Evolutionary conservation across 805 yeast genomes (phyloP).

Genomic region (Saccharomycopsis capsularis): DNA sequence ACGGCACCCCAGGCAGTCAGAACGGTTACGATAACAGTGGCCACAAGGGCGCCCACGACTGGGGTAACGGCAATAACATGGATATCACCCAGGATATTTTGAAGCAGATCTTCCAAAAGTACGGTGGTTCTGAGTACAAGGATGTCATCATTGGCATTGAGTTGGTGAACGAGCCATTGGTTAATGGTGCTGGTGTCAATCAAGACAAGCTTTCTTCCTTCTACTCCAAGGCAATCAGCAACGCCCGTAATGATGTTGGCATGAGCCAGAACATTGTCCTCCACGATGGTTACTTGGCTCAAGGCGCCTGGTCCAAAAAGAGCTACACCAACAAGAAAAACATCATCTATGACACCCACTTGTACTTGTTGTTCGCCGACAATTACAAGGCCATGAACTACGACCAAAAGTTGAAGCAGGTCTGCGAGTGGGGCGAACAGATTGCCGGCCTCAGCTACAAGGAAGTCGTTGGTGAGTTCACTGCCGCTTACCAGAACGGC

Average conservation of each 20-base stretch:
- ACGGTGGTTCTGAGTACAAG: constrained; percentile 40
- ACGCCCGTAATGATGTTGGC: constrained; percentile 46
- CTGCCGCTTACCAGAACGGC: constrained; percentile 61
- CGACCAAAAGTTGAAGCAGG: constrained; percentile 52
- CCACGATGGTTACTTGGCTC: constrained; percentile 58
- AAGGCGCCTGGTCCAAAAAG: constrained; percentile 49
- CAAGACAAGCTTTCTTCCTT: constrained; percentile 49
- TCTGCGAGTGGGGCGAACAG: constrained; percentile 45
- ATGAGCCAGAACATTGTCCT: constrained; percentile 51
- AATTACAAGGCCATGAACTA: constrained; percentile 49
- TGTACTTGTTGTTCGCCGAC: constrained; percentile 46
- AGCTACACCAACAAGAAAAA: constrained; percentile 34
- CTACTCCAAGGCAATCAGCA: constrained; percentile 54
- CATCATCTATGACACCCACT: constrained; percentile 52
- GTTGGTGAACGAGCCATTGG: constrained; percentile 66
- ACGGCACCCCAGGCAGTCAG: constrained; percentile 79
- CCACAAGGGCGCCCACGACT: constrained; percentile 39
- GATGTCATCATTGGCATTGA: constrained; percentile 64
- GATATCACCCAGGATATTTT: constrained; percentile 47
- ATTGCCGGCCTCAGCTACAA: constrained; percentile 41
- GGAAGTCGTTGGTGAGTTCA: constrained; percentile 62
- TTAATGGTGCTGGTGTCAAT: constrained; percentile 44
- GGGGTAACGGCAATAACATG: constrained; percentile 39
- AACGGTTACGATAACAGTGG: constrained; percentile 85
- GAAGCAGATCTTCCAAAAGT: constrained; percentile 43